These are phyloP conservation scores for Flaveria robusta DNA, from an alignment of 129 eudicot genomes.

Conservation along the genomic window DNA sequence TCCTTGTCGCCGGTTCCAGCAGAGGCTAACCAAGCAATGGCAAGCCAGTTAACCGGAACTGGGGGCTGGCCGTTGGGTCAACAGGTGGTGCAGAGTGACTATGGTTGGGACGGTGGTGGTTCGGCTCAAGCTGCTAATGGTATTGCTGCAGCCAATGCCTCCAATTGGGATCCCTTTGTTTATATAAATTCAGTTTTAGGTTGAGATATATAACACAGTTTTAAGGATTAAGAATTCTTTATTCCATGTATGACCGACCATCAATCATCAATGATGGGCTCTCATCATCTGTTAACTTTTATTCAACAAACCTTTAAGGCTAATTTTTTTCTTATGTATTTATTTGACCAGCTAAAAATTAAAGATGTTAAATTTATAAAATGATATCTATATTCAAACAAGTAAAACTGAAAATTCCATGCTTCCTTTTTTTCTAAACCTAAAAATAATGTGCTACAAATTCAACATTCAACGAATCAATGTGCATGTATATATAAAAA, in stretches of 20 bases:
- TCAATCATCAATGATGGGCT: not conserved
- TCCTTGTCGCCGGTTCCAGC: conserved; percentile 31
- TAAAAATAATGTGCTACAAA: conserved; percentile 1
- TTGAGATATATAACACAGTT: conserved; percentile 17
- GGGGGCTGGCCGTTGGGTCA: conserved; percentile 41
- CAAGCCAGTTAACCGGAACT: conserved; percentile 24
- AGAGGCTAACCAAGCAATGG: conserved; percentile 30
- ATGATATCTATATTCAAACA: not conserved
- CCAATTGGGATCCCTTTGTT: conserved; percentile 43
- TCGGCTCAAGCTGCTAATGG: conserved; percentile 6
- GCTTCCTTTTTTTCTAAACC: not conserved
- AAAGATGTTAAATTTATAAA: not conserved
- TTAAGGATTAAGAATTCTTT: conserved; percentile 34
- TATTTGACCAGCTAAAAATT: not conserved
- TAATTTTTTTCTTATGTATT: not conserved
- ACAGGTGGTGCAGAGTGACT: conserved; percentile 28
- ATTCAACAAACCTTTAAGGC: conserved; percentile 9
- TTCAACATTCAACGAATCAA: not conserved
- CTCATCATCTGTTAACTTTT: conserved; percentile 11
- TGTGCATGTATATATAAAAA: not conserved
- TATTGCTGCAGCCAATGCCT: too few relatives aligned
- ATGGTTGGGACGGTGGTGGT: conserved; percentile 32
- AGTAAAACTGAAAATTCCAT: not conserved
- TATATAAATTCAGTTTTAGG: conserved; percentile 46
- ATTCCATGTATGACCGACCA: not conserved